Evolutionary conservation across 2,329 filamentous ascomycete species (phyloP), one percentile per base, ranked within the genome.

Genomic region (Fusarium piperis): DNA sequence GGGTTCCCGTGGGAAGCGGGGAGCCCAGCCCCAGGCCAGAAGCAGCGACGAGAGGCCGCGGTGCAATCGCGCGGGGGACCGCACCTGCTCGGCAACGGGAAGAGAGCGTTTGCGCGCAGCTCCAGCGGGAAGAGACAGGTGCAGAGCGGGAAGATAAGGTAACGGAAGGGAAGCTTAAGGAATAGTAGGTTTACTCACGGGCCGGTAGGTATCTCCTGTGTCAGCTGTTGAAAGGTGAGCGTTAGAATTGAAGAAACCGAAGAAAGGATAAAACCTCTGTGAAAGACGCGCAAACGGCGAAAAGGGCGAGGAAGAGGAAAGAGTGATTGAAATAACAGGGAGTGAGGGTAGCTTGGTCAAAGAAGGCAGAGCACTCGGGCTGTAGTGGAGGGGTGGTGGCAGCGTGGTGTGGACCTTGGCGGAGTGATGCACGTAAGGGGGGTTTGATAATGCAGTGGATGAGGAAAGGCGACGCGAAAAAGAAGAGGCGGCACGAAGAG

Each of bases 201-300:
- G 87, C 80, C 88, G 87, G 81, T 90, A 90, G 72, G 83, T 90
- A 78, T 90, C 88, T 81, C 86, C 86, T 76, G 86, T 85, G 77
- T 90, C 88, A 80, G 88, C 88, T 90, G 81, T 77, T 81, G 73
- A 80, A 77, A 87, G 83, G 84, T 79, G 70, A 76, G 67, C 64
- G 66, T 74, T 72, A 77, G 71, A 72, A 74, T 70, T 52, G 67
- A 68, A 72, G 20, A 68, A 70, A 48, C 66, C 62, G 23, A 64
- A 59, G 68, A 72, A 74, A 74, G 71, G 68, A 71, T 62, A 67
- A 70, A 71, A 67, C 67, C 71, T 75, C 66, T 59, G 62, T 70
- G 66, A 69, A 76, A 71, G 66, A 74, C 71, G 67, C 67, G 73
- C 64, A 75, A 46, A 72, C 51, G 62, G 67, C 68, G 71, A 65